phyloP scores from a whole-genome alignment of 1,284 basidiomycete species.

The Cystobasidium pallidum region DNA sequence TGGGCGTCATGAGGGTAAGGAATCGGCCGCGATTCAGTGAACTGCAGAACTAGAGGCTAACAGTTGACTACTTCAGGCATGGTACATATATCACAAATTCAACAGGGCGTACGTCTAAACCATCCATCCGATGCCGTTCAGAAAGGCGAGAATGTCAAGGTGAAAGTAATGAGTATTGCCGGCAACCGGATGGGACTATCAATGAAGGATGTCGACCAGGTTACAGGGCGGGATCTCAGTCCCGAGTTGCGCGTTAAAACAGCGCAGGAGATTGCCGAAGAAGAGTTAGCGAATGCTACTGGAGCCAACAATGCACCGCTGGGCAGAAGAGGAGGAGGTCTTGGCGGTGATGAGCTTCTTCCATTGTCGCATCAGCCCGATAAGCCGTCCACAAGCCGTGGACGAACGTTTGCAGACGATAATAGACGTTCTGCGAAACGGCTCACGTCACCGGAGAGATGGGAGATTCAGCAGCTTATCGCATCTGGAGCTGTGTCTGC shows the following conservation, averaged over 20 bases:
- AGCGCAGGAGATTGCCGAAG: slow-evolving; percentile 81
- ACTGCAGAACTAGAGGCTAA: too few relatives aligned
- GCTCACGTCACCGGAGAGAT: slow-evolving; percentile 92
- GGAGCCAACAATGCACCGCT: slow-evolving; percentile 58
- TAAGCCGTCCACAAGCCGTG: slow-evolving; percentile 13
- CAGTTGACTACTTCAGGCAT: too few relatives aligned
- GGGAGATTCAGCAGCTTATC: slow-evolving; percentile 99
- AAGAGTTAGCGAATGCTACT: slow-evolving; percentile 65
- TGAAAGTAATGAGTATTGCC: slow-evolving; percentile 92
- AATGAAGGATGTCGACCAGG: slow-evolving; percentile 97
- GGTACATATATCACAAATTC: slow-evolving; percentile 92
- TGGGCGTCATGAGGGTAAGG: slow-evolving; percentile 83
- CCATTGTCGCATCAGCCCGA: not conserved
- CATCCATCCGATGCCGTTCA: slow-evolving; percentile 83
- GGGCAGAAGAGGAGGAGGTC: slow-evolving; percentile 27
- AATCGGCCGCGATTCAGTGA: not conserved
- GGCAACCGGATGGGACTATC: slow-evolving; percentile 80
- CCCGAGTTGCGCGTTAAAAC: slow-evolving; percentile 92
- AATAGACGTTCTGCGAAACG: slow-evolving; percentile 74
- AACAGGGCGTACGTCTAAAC: slow-evolving; percentile 73
- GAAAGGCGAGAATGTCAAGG: slow-evolving; percentile 82
- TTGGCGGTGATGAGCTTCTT: slow-evolving; percentile 16
- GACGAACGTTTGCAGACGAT: slow-evolving; percentile 54
- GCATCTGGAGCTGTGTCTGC: slow-evolving; percentile 90
- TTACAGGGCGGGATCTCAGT: slow-evolving; percentile 82